Percentiles rank a stretch among this genome's conserved stretches.
Evolutionary conservation across 164 flowering plant genomes (phyloP).

Genomic region (Paratinospora sagittata): DNA sequence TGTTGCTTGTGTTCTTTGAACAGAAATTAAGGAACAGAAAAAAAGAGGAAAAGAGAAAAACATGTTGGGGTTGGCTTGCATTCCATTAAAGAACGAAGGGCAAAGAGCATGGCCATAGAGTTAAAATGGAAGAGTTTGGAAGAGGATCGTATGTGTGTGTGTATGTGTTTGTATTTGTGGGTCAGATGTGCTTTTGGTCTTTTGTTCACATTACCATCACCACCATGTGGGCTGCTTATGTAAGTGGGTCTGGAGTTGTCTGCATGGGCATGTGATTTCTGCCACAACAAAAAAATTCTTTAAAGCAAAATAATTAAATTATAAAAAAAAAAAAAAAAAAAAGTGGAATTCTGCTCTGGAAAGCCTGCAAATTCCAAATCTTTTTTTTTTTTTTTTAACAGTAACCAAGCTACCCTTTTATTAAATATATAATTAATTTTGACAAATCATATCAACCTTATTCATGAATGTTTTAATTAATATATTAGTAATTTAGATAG

Average conservation of each 20-base stretch:
- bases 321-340: neutral
- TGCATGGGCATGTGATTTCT: slow-evolving; percentile 53
- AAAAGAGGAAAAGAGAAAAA: slow-evolving; percentile 17
- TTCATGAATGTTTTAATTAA: too few relatives aligned
- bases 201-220: slow-evolving; percentile 14
- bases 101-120: slow-evolving; percentile 4
- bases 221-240: slow-evolving; percentile 56
- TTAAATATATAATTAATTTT: too few relatives aligned
- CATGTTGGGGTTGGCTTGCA: slow-evolving; percentile 22
- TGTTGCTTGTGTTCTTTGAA: neutral
- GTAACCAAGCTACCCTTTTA: too few relatives aligned
- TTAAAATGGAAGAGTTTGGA: slow-evolving; percentile 9
- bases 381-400: neutral
- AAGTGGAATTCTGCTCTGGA: slow-evolving; percentile 46
- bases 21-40: neutral
- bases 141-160: slow-evolving; percentile 13
- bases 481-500: too few relatives aligned
- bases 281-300: slow-evolving; percentile 26
- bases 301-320: neutral
- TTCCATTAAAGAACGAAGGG: slow-evolving; percentile 22
- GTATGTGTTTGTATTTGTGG: slow-evolving; percentile 24
- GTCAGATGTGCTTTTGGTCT: slow-evolving; percentile 25
- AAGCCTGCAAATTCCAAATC: slow-evolving; percentile 23
- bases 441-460: too few relatives aligned
- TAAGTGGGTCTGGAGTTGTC: slow-evolving; percentile 35